Evolutionary conservation across 2,329 filamentous ascomycete genomes (phyloP).

Genomic region (Colletotrichum musicola): DNA sequence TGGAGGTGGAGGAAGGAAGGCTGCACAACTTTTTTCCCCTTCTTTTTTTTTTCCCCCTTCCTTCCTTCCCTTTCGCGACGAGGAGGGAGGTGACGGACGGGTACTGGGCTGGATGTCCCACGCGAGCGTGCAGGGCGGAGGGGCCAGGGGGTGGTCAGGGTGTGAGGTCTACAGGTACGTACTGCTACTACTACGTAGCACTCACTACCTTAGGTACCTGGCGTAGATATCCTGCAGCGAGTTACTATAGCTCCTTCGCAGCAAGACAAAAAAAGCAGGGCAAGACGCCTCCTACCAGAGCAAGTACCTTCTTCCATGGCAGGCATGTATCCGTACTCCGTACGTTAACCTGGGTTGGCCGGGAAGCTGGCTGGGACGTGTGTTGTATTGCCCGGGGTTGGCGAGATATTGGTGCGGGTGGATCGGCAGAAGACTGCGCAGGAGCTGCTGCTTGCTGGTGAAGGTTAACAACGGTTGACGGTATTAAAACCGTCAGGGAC

Average conservation of each 20-base stretch:
- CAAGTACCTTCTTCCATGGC: too few species aligned
- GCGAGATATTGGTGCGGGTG: conserved; percentile 36
- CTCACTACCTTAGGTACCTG: not conserved
- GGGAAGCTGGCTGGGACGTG: conserved; percentile 1
- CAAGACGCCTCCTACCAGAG: too few species aligned
- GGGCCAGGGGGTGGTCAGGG: conserved; percentile 33
- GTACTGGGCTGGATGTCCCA: conserved; percentile 28
- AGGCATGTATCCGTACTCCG: not conserved
- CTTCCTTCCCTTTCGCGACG: conserved; percentile 23
- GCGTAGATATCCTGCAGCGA: not conserved
- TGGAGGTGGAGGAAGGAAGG: not conserved
- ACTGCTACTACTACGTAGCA: not conserved
- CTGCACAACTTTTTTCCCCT: conserved; percentile 8
- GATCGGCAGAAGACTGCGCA: conserved; percentile 23
- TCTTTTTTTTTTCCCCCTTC: not conserved
- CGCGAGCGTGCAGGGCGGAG: conserved; percentile 35
- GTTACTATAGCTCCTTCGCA: too few species aligned
- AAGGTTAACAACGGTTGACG: too few species aligned
- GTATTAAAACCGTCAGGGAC: too few species aligned
- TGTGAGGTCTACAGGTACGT: not conserved
- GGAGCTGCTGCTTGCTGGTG: conserved; percentile 2
- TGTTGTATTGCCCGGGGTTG: conserved; percentile 32
- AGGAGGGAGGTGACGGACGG: not conserved
- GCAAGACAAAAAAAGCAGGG: too few species aligned
- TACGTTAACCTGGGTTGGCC: not conserved